Evolutionary conservation across 306 rosid species (phyloP).

Genomic region (Dryas octopetala): DNA sequence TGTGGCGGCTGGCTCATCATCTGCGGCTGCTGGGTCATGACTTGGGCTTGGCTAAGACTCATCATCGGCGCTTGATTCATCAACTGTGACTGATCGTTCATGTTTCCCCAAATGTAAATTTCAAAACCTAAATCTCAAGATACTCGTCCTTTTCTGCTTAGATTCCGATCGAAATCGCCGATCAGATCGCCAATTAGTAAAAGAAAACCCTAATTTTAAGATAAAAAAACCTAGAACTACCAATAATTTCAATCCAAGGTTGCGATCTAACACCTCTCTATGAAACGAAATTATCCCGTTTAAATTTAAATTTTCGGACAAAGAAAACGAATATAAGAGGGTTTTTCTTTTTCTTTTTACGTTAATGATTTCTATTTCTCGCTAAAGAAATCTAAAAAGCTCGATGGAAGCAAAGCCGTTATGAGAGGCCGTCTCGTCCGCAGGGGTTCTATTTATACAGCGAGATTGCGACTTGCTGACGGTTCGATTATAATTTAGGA

Average conservation of each 20-base stretch:
- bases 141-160: neutral
- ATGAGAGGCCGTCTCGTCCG: rapidly evolving
- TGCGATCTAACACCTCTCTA: constrained; percentile 10
- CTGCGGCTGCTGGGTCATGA: constrained; percentile 27
- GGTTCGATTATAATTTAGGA: constrained; percentile 22
- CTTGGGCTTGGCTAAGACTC: constrained; percentile 32
- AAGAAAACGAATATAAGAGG: neutral
- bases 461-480: neutral
- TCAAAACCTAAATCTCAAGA: constrained; percentile 16
- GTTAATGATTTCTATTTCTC: neutral
- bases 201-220: neutral
- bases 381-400: constrained; percentile 13
- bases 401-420: constrained; percentile 1
- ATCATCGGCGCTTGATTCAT: constrained; percentile 44
- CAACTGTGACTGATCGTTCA: constrained; percentile 54
- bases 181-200: neutral
- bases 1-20: constrained; percentile 41
- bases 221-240: constrained; percentile 25
- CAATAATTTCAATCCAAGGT: neutral
- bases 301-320: neutral
- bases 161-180: neutral
- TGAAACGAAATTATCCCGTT: neutral
- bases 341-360: neutral
- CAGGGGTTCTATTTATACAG: constrained; percentile 11
- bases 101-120: constrained; percentile 23